Conservation (phyloP, 1,139 yeast genomes). For the Yarrowia galli region DNA sequence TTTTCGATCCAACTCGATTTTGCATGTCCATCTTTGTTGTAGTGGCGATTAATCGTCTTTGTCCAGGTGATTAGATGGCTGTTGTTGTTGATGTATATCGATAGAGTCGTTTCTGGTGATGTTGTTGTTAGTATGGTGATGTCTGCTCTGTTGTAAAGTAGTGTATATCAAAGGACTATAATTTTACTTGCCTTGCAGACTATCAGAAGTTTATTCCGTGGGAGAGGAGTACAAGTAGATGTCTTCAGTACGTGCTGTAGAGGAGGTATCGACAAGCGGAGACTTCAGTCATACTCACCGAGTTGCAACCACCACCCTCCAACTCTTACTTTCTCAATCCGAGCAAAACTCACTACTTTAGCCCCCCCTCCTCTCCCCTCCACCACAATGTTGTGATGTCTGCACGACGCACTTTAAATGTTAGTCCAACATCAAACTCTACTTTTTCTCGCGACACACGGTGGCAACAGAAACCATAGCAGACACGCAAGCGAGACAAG, state of each 20-base stretch:
- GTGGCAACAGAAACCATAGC: not conserved
- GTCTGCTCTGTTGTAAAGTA: too few species aligned
- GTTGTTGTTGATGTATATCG: too few species aligned
- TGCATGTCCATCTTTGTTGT: constrained; percentile 59
- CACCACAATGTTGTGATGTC: not conserved
- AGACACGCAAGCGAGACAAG: too few species aligned
- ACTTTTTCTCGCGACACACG: not conserved
- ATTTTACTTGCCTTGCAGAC: not conserved
- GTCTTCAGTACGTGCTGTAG: too few species aligned
- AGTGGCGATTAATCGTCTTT: too few species aligned
- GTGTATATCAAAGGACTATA: too few species aligned
- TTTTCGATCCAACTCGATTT: constrained; percentile 64
- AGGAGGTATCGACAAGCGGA: too few species aligned
- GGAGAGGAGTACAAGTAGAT: not conserved
- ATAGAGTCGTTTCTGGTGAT: too few species aligned
- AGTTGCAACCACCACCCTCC: not conserved
- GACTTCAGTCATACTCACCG: too few species aligned
- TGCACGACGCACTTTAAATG: not conserved
- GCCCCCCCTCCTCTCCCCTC: not conserved
- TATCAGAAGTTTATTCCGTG: not conserved
- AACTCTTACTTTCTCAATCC: not conserved
- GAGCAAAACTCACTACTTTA: too few species aligned
- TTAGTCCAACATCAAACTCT: not conserved
- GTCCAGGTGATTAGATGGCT: too few species aligned
- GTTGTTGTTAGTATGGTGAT: too few species aligned